Conservation (phyloP, 805 yeast species). For the Hanseniaspora opuntiae region DNA sequence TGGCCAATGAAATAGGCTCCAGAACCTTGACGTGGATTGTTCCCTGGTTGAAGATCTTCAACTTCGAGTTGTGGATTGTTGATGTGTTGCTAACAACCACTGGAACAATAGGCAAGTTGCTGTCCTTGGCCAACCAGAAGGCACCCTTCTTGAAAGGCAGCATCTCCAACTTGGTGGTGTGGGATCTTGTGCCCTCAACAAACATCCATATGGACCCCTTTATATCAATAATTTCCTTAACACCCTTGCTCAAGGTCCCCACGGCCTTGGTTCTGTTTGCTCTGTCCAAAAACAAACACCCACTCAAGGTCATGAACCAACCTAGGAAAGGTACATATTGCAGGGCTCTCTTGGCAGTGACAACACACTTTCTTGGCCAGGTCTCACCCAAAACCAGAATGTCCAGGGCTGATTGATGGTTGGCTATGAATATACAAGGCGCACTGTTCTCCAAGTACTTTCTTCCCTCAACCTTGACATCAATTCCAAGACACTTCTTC, state of each 20-base stretch:
- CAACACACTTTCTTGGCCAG: conserved; percentile 80
- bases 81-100: conserved; percentile 78
- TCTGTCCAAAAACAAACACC: conserved; percentile 84
- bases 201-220: conserved; percentile 75
- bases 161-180: conserved; percentile 49
- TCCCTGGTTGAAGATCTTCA: conserved; percentile 60
- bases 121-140: conserved; percentile 91
- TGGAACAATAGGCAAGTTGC: conserved; percentile 79
- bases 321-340: conserved; percentile 83
- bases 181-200: conserved; percentile 96
- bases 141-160: conserved; percentile 95
- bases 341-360: conserved; percentile 79
- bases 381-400: conserved; percentile 65
- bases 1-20: conserved; percentile 64
- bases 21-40: conserved; percentile 64
- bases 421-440: conserved; percentile 73
- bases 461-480: conserved; percentile 54
- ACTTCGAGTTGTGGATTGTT: conserved; percentile 46
- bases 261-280: conserved; percentile 62
- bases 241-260: conserved; percentile 57
- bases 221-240: conserved; percentile 42
- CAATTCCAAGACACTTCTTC: conserved; percentile 52
- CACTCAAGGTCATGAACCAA: conserved; percentile 88
- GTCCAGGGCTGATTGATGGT: conserved; percentile 87
- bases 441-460: conserved; percentile 35